Base-by-base conservation (phyloP, 2,329 filamentous ascomycete species). In the Fusarium sp. region DNA sequence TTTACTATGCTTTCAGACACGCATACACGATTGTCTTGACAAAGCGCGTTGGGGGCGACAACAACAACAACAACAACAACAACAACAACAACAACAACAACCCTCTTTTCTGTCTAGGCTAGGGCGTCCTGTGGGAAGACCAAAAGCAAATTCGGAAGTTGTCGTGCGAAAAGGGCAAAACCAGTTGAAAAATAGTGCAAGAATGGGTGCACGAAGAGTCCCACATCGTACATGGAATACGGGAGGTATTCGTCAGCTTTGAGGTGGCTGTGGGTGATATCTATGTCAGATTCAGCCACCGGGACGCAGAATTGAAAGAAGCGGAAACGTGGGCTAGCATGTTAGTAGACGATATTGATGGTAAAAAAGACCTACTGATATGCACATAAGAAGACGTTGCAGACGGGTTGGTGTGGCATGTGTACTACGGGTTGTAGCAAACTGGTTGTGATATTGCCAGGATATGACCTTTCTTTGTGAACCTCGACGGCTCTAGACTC, bases 191-290 rank as follows among this genome's bases (percentile, higher is more conserved):
- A 32, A 25, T 13, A 32, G 41, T 39, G 21, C 14, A 48, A 53
- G 44, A 29, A 39, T 25, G 27, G 36, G 27, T n/a, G 36, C n/a
- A 29, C 33, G 15, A 56, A 6, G 29, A 48, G 56, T 50, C 50
- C 53, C 51, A 51, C 57, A 59, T 29, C 21, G 14, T 17, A 33
- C 39, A 31, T 37, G 13, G 33, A 53, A 63, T 59, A 66, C 35
- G 58, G 58, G 44, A 37, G 48, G 47, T 45, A 57, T 50, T 66
- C 63, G 63, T 65, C 63, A 65, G 58, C 58, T 33, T 38, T 13
- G 36, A 15, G 51, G 57, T 62, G 61, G 53, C 58, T 63, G 43
- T 48, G 61, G 45, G 41, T 57, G 48, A 51, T 23, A 47, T 32
- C 31, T 7, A 32, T 38, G 46, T 62, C 47, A 47, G 33, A 43